These are phyloP conservation scores for Aspergillus sp. DNA, from an alignment of 2,329 filamentous ascomycete genomes.

Conservation along the genomic window DNA sequence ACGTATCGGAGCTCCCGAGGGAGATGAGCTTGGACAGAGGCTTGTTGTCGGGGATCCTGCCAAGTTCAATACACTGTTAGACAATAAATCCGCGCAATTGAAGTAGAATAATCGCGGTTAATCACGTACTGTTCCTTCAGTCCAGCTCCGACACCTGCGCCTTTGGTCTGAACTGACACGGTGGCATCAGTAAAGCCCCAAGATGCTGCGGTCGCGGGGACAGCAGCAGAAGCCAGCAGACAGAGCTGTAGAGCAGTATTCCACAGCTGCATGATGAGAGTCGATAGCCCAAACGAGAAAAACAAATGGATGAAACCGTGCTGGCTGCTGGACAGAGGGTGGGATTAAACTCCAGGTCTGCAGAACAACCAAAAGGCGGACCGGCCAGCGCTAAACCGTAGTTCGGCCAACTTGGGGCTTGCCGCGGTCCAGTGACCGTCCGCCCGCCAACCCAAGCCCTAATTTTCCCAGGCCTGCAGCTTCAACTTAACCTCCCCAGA, in stretches of 20 bases:
- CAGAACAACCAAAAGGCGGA: not conserved
- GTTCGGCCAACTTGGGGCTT: constrained; percentile 17
- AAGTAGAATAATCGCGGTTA: not conserved
- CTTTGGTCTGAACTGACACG: constrained; percentile 56
- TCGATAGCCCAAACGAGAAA: constrained; percentile 1
- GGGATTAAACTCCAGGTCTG: not conserved
- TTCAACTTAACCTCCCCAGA: not conserved
- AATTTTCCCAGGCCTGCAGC: constrained; percentile 21
- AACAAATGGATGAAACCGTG: constrained; percentile 3
- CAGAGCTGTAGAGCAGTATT: constrained; percentile 29
- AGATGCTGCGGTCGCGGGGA: constrained; percentile 42
- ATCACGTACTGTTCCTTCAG: constrained; percentile 53
- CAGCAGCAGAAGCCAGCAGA: constrained; percentile 30
- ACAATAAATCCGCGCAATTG: not conserved
- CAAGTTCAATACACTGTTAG: not conserved
- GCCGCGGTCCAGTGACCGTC: constrained; percentile 23
- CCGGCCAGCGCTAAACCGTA: constrained; percentile 7
- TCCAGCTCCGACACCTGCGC: constrained; percentile 48
- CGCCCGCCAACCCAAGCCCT: constrained; percentile 29
- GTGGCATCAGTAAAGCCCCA: constrained; percentile 64
- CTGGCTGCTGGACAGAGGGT: not conserved
- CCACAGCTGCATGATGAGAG: constrained; percentile 33
- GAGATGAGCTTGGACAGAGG: constrained; percentile 60
- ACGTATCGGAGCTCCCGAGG: constrained; percentile 63
- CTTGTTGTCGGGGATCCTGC: constrained; percentile 56